phyloP scores from a whole-genome alignment of 148 eudicot genomes.

The Camellia lanceoleosa region DNA sequence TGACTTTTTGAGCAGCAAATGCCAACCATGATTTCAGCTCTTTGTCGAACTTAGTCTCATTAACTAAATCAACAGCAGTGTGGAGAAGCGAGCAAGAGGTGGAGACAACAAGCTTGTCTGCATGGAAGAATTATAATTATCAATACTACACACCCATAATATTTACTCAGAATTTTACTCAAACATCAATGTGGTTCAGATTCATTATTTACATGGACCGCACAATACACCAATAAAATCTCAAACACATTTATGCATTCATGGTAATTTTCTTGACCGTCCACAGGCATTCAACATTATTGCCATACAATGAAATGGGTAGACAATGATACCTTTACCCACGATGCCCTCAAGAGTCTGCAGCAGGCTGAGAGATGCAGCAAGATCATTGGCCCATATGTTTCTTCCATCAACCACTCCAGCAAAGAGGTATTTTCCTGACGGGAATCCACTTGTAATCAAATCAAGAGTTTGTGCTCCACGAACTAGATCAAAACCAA shows the following conservation, averaged over 20 bases:
- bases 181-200: too few species aligned
- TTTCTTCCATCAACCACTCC: conserved; percentile 97
- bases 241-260: too few species aligned
- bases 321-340: conserved; percentile 56
- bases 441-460: conserved; percentile 72
- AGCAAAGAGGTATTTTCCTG: conserved; percentile 88
- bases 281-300: neutral
- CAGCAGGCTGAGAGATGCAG: conserved; percentile 59
- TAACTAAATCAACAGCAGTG: conserved; percentile 88
- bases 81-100: conserved; percentile 97
- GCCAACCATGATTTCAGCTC: conserved; percentile 97
- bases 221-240: too few species aligned
- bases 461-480: conserved; percentile 76
- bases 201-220: too few species aligned
- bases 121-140: neutral
- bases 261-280: too few species aligned
- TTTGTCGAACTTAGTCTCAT: conserved; percentile 81
- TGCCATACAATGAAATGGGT: neutral
- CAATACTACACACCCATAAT: too few species aligned
- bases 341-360: conserved; percentile 66
- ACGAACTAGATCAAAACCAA: conserved; percentile 85
- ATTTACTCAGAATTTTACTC: too few species aligned
- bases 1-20: conserved; percentile 89
- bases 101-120: conserved; percentile 96
- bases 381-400: conserved; percentile 93